A percentile compares a stretch with the other conserved stretches of the same genome.
These are phyloP conservation scores for Hypoxylon rubiginosum DNA, from an alignment of 2,329 filamentous ascomycete species.

Conservation along the genomic window DNA sequence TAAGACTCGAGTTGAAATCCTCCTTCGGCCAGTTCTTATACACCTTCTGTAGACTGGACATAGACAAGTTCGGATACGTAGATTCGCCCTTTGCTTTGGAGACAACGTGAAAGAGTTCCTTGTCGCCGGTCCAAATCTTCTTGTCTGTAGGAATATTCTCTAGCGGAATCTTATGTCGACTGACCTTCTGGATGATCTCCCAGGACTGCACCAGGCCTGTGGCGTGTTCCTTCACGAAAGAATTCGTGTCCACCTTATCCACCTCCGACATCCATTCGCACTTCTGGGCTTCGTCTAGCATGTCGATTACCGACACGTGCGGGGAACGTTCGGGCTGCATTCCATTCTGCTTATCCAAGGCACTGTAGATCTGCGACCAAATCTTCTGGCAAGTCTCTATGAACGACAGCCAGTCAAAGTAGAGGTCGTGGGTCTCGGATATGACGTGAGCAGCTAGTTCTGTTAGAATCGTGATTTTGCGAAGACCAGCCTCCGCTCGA, in stretches of 20 bases:
- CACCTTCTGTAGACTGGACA: not conserved
- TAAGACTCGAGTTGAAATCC: not conserved
- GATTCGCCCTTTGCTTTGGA: not conserved
- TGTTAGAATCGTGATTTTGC: not conserved
- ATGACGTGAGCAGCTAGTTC: not conserved
- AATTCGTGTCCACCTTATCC: not conserved
- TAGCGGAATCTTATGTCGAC: not conserved
- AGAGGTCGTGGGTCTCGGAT: not conserved
- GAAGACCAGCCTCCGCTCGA: not conserved
- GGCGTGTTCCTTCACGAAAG: not conserved
- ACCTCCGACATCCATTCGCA: not conserved
- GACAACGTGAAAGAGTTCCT: not conserved
- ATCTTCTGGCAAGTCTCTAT: not conserved
- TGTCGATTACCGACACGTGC: not conserved
- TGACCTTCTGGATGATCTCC: not conserved
- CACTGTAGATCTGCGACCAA: not conserved
- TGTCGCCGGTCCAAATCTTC: constrained; percentile 1
- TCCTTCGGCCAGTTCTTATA: constrained; percentile 5
- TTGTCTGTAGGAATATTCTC: not conserved
- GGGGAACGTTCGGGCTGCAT: no score
- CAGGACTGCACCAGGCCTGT: not conserved
- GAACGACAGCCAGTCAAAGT: not conserved
- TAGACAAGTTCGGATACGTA: not conserved
- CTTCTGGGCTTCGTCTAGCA: not conserved
- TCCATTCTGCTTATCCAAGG: not conserved